These are phyloP conservation scores for Malus hybrid DNA, from an alignment of 331 rosid genomes.

Conservation along the genomic window DNA sequence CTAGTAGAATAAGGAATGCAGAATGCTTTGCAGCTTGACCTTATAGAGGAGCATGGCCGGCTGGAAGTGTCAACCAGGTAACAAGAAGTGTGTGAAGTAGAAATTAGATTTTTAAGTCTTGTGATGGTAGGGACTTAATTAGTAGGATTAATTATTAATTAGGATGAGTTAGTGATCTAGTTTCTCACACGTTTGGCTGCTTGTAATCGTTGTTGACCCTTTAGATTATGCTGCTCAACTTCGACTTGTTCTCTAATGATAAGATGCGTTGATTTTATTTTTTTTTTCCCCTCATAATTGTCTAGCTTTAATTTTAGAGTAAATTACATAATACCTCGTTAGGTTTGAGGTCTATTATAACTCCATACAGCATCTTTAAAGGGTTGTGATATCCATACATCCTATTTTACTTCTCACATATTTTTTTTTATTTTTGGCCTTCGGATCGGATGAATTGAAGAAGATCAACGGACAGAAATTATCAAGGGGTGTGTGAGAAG, in stretches of 20 bases:
- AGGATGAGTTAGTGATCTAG: slow-evolving; percentile 7
- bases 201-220: slow-evolving; percentile 2
- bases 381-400: too few species aligned
- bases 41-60: neutral
- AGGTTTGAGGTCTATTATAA: too few species aligned
- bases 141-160: neutral
- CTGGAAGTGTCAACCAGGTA: slow-evolving; percentile 12
- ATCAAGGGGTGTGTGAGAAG: too few species aligned
- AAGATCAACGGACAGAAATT: too few species aligned
- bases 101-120: slow-evolving; percentile 11
- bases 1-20: slow-evolving; percentile 26
- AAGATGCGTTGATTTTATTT: neutral
- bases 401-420: too few species aligned
- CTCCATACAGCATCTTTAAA: too few species aligned
- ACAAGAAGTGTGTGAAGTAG: slow-evolving; percentile 8
- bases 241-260: neutral
- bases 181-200: neutral
- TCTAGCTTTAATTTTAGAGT: too few species aligned
- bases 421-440: too few species aligned
- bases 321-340: too few species aligned
- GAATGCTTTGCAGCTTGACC: slow-evolving; percentile 11
- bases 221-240: neutral
- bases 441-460: too few species aligned
- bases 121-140: neutral
- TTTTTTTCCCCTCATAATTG: neutral